These are phyloP conservation scores for Dictyostelium brefeldianum DNA, from an alignment of 78 protist genomes.

Conservation along the genomic window DNA sequence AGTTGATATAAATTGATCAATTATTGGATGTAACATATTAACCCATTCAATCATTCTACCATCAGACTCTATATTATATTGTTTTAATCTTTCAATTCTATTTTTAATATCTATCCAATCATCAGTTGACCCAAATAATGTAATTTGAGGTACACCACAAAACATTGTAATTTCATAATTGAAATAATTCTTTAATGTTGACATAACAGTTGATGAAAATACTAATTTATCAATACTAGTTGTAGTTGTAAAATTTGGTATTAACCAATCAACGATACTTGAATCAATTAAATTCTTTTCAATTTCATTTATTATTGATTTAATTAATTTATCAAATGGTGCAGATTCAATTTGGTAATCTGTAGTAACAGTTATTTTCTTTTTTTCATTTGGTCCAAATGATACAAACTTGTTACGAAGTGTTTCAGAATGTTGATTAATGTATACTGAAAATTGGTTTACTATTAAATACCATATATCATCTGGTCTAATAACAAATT, in stretches of 20 bases:
- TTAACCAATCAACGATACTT: constrained; percentile 59
- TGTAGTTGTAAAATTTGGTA: constrained; percentile 73
- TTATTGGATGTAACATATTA: constrained; percentile 39
- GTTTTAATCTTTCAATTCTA: constrained; percentile 22
- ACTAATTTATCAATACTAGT: constrained; percentile 40
- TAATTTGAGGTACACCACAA: constrained; percentile 80
- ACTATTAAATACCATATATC: constrained; percentile 55
- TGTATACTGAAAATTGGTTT: constrained; percentile 39
- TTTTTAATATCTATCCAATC: constrained; percentile 61
- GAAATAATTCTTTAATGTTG: constrained; percentile 70
- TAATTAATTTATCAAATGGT: constrained; percentile 34
- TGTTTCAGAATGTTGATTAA: constrained; percentile 46
- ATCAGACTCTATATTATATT: background rate
- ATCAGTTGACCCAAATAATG: constrained; percentile 57
- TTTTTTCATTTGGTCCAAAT: constrained; percentile 35
- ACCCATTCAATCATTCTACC: constrained; percentile 62
- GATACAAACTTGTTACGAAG: constrained; percentile 47
- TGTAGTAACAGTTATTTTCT: constrained; percentile 39
- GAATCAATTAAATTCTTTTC: constrained; percentile 76
- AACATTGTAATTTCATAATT: background rate
- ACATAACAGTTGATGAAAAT: constrained; percentile 41
- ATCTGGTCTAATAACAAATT: constrained; percentile 46
- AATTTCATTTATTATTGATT: constrained; percentile 43
- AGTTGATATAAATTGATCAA: constrained; percentile 47
- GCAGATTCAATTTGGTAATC: constrained; percentile 13